phyloP scores from a whole-genome alignment of 2,329 filamentous ascomycete genomes.

The Colletotrichum tabaci region DNA sequence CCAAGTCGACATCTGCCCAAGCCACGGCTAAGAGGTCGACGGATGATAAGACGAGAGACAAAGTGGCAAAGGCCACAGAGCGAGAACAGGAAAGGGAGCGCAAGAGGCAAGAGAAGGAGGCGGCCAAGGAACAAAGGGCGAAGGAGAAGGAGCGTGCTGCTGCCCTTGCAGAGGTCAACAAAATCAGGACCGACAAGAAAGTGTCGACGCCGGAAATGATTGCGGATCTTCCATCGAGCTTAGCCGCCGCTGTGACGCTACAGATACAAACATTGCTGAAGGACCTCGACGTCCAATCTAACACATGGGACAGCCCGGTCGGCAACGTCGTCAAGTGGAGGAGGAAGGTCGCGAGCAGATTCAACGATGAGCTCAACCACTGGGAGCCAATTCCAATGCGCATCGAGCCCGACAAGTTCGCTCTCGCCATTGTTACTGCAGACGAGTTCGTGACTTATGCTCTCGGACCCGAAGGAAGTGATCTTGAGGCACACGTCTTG shows the following conservation, averaged over 20 bases:
- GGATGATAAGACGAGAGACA: constrained; percentile 58
- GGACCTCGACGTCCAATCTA: constrained; percentile 63
- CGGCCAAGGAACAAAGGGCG: constrained; percentile 73
- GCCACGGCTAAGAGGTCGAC: constrained; percentile 49
- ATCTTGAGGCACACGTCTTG: constrained; percentile 72
- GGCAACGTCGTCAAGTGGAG: constrained; percentile 76
- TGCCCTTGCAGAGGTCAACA: constrained; percentile 81
- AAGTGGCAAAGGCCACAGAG: constrained; percentile 61
- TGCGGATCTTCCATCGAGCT: constrained; percentile 73
- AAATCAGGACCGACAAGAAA: constrained; percentile 80
- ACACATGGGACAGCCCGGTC: constrained; percentile 61
- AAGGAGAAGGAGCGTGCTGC: constrained; percentile 75
- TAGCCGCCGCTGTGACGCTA: constrained; percentile 63
- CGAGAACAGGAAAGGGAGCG: constrained; percentile 69
- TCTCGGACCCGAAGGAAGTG: constrained; percentile 60
- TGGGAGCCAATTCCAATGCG: constrained; percentile 75
- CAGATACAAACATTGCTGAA: constrained; percentile 67
- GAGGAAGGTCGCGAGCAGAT: constrained; percentile 75
- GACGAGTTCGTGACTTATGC: constrained; percentile 76
- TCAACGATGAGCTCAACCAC: constrained; percentile 71
- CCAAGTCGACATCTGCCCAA: constrained; percentile 31
- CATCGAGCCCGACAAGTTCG: constrained; percentile 71
- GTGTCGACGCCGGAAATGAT: constrained; percentile 84
- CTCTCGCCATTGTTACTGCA: constrained; percentile 73
- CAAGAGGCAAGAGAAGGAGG: constrained; percentile 70